Base-by-base conservation (phyloP, 306 rosid species). In the Gynostemma pentaphyllum region DNA sequence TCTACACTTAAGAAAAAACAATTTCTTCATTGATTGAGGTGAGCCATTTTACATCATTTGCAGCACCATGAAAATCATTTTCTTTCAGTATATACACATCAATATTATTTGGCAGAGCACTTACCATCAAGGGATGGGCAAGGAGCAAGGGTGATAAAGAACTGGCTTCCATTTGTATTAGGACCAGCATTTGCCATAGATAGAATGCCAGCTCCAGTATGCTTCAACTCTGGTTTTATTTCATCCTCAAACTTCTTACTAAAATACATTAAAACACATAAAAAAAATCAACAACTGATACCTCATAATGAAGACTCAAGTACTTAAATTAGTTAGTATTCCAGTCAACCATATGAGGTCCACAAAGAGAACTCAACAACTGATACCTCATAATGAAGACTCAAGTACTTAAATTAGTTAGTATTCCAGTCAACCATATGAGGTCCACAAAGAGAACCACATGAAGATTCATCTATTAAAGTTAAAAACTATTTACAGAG, bases 111-210 rank as follows among this genome's bases (percentile, higher is more conserved):
- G 18, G 64, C 16, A 59, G 22, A 34, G 29, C 42, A 71, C 72
- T 76, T 84, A 92, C 99, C 99, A 68, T 92, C 99, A 16, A 92
- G 80, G 5, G 99, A 86, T 2, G 97, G 90, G 71, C 99, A 94
- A 12, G 99, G 99, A 11, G 99, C 88, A 16, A 94, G 74, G 42
- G 99, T 94, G 73, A 94, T 81, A 62, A 94, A 88, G 82, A 94
- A 88, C 71, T 94, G 99, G 78, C 99, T 94, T 22, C 99, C 97
- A 74, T 94, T 94, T 37, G 95, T 78, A 73, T 94, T 69, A 5
- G 94, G 94, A 54, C 99, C 99, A 69, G 97, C 95, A 75, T 94
- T 94, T 36, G 97, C 99, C 99, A 94, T 94, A 40, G 99, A 94
- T 70, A 94, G 78, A 72, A 94, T 84, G 42, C 99, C 99, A 51